Evolutionary conservation across 495 filamentous ascomycete genomes (phyloP).

Genomic region (Peziza echinospora): DNA sequence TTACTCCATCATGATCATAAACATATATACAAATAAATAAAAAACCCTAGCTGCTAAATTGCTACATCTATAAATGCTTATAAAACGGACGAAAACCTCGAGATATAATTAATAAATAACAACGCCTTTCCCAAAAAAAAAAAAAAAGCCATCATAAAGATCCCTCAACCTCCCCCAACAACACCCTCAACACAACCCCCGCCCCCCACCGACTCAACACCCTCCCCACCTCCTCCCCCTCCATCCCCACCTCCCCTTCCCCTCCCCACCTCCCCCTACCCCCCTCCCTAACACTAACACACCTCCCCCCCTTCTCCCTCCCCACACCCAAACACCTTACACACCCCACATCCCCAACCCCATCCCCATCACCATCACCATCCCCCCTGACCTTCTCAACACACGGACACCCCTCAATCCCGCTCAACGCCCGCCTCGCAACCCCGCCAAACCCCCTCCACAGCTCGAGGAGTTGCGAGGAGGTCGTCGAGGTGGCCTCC

Average conservation of each 20-base stretch:
- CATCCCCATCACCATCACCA: slow-evolving; percentile 46
- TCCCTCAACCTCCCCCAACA: slow-evolving; percentile 64
- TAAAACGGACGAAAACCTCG: no score
- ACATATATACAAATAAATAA: no score
- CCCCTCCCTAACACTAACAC: slow-evolving; percentile 24
- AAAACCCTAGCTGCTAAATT: no score
- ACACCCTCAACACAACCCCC: slow-evolving; percentile 49
- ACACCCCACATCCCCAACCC: background rate
- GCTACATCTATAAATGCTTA: no score
- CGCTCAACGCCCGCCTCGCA: slow-evolving; percentile 52
- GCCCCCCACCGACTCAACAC: slow-evolving; percentile 88
- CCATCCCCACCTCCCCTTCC: slow-evolving; percentile 1
- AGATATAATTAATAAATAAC: no score
- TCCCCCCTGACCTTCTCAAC: slow-evolving; percentile 46
- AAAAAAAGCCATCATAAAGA: no score
- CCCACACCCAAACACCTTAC: slow-evolving; percentile 33
- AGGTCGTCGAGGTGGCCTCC: slow-evolving; percentile 42
- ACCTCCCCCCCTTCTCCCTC: slow-evolving; percentile 74
- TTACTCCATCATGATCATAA: no score
- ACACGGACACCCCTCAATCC: slow-evolving; percentile 50
- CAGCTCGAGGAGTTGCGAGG: background rate
- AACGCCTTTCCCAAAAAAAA: no score
- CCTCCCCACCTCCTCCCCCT: slow-evolving; percentile 70
- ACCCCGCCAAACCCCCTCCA: no score
- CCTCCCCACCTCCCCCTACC: slow-evolving; percentile 45